A percentile compares a stretch with the other conserved stretches of the same genome.
These are phyloP conservation scores for Prototheca stagnorum DNA, from an alignment of 163 green algal genomes.

Conservation along the genomic window DNA sequence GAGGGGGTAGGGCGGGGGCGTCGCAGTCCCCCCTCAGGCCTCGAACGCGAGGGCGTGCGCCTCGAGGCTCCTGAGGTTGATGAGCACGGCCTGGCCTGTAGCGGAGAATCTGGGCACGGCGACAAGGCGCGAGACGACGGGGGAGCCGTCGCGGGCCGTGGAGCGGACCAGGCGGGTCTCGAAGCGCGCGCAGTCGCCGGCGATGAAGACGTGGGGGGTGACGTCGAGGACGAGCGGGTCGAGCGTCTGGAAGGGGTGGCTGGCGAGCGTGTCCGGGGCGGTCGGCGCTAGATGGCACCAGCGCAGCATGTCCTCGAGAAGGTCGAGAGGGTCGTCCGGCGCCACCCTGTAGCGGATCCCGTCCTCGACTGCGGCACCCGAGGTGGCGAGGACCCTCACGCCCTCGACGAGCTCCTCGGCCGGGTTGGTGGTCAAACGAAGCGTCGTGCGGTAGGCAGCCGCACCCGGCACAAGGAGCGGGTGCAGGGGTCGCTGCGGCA, in stretches of 20 bases:
- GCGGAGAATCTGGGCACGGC: slow-evolving; percentile 52
- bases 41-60: slow-evolving; percentile 59
- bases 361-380: slow-evolving; percentile 86
- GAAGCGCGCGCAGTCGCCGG: slow-evolving; percentile 73
- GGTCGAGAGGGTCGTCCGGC: slow-evolving; percentile 26
- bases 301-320: slow-evolving; percentile 53
- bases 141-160: slow-evolving; percentile 8
- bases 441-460: slow-evolving; percentile 16
- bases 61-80: slow-evolving; percentile 67
- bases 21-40: not conserved
- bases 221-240: slow-evolving; percentile 84
- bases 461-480: slow-evolving; percentile 49
- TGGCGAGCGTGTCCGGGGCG: slow-evolving; percentile 84
- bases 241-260: slow-evolving; percentile 71
- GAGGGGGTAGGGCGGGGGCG: no score
- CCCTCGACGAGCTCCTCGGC: slow-evolving; percentile 69
- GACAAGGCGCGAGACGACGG: slow-evolving; percentile 54
- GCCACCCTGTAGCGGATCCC: slow-evolving; percentile 34
- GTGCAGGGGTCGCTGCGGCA: slow-evolving; percentile 84
- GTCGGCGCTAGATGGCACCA: slow-evolving; percentile 84
- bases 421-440: slow-evolving; percentile 66
- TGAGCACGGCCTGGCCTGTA: slow-evolving; percentile 52
- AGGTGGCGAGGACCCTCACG: slow-evolving; percentile 70
- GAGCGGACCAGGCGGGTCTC: slow-evolving; percentile 39
- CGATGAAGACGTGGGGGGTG: slow-evolving; percentile 79